Evolutionary conservation across 148 eudicot genomes (phyloP), one percentile per base, ranked within the genome.

Genomic region (Heliamphora exappendiculata): DNA sequence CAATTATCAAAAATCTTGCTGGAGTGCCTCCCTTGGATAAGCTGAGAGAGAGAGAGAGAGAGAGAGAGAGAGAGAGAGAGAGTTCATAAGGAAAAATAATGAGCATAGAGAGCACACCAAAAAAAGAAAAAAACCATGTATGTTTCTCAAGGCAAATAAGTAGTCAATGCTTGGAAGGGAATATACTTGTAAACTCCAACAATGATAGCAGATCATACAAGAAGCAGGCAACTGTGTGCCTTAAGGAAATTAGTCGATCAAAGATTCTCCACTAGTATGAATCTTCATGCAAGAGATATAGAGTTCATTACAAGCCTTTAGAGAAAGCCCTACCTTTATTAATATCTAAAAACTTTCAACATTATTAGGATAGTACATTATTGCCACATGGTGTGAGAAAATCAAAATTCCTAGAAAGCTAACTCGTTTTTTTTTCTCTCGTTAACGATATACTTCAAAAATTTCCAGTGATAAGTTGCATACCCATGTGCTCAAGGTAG

Each of bases 1-100:
- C 87, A 54, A 84, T 84, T 76, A 84, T 75, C 64, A 84, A 55
- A 73, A 84, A 81, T 58, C 37, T 79, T 50, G 85, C 76, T 26
- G 87, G 87, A 67, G 80, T 78, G 76, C 85, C 87, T 20, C 87
- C 87, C 54, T 79, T 75, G 16, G 72, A 41, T 55, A 85, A 80
- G 29, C 88, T 82, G 79, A 53, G 29, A 45, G 1, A 14, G 39
- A 55, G 33, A 45, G 49, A 42, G 71, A 67, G 70, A 26, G 19
- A 22, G 26, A 22, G 51, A 3, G 20, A 45, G 6, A 12, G 2
- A 12, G 9, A 47, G 16, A 17, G 12, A 22, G 22, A 42, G 13
- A 67, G 22, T 42, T 41, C 50, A n/a, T 13, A 45, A n/a, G 49
- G 17, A 67, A 11, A 67, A 41, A 41, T 11, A 19, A 22, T n/a